Evolutionary conservation across 2,329 filamentous ascomycete species (phyloP), one percentile per base, ranked within the genome.

Genomic region (Colletotrichum falcatum): DNA sequence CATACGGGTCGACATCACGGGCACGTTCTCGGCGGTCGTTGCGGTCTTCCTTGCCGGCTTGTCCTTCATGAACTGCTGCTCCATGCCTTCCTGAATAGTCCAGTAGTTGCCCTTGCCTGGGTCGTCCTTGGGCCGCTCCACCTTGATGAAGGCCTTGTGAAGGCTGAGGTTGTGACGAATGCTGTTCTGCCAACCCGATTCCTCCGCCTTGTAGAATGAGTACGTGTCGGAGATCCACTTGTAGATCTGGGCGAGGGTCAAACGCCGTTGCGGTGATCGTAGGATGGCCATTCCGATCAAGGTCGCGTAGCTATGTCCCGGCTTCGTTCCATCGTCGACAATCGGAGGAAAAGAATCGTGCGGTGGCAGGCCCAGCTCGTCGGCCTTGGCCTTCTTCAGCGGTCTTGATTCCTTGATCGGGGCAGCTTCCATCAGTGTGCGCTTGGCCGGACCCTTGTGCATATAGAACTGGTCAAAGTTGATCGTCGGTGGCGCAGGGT

Each of bases 171-270:
- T 99, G 82, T 99, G 96, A 42, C 96, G 92, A 79, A 99, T 99
- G 83, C 96, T 98, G 81, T 99, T 99, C 82, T 98, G 95, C 96
- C 96, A 99, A 73, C 96, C 95, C 14, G 93, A 90, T 76, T 98
- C 94, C 66, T 91, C 89, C 53, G 90, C 88, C 75, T 89, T 91
- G 84, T 98, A 99, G 82, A 95, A 98, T 6, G 89, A 91, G 79
- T 93, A 98, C 23, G 92, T 95, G 79, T 97, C 94, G n/a, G 94
- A 97, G 76, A 99, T 98, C 95, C 96, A 99, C 79, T 97, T 97
- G 87, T 98, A 99, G 75, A 99, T 99, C 80, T 98, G 94, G 33
- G 94, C 91, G 23, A 99, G 87, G 1, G 96, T 98, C 72, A 98
- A 86, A 62, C 93, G 92, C 71, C 94, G 91, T 72, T 91, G 90